Evolutionary conservation across 495 filamentous ascomycete genomes (phyloP), one percentile per base, ranked within the genome.

Genomic region (Aspergillus diversus): DNA sequence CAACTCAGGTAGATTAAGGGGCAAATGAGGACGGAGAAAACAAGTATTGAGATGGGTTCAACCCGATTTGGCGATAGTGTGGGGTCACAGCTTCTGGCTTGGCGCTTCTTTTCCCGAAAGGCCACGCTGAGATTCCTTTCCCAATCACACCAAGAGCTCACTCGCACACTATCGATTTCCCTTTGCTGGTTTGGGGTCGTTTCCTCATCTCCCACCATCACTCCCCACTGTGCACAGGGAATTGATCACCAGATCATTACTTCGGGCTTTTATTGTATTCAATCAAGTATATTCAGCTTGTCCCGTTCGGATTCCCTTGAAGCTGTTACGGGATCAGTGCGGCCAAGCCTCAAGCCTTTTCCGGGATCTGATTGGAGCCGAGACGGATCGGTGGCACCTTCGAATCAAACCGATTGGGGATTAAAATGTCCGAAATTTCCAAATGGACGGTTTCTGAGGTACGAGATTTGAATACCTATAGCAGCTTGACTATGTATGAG

Each of bases 381-480:
- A 39, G 13, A 39, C 37, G 37, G 39, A 43, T 43, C 5, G 11
- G 17, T 33, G 27, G 42, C 27, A n/a, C 7, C n/a, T 5, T 43
- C 39, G n/a, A 43, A 12, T 55, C 32, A 55, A 31, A 43, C 16
- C 33, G 13, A 37, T 35, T 34, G 17, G 35, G 27, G 17, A 43
- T 61, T 69, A 58, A 4, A 59, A 80, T 80, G 73, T 66, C 72
- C 33, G 67, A 68, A 57, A 68, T 79, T 66, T 71, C 74, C 61
- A 74, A 66, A 59, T 81, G 77, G 79, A 77, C 76, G 59, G 74
- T 81, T 53, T 69, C 74, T 63, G 75, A 80, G 77, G 77, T 79
- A 60, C 66, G 71, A 48, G 43, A 42, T 47, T 42, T 49, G 43
- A 57, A 15, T 48, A 56, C 48, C 27, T 57, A 43, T 32, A 47